Conservation (phyloP, 1,139 yeast genomes). For the Groenewaldozyma sp. region DNA sequence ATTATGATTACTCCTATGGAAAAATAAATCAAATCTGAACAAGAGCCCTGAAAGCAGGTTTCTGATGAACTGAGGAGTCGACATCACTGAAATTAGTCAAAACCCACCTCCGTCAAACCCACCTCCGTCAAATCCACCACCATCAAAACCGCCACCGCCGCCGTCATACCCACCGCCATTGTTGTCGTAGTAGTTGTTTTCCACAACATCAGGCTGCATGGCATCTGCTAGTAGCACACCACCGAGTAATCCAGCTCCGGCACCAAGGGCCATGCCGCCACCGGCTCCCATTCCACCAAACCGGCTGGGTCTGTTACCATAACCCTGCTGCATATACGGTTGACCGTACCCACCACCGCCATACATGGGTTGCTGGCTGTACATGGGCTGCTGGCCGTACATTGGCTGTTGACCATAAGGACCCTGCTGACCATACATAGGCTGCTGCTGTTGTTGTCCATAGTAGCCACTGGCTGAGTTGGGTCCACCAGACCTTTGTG, state of each 20-base stretch:
- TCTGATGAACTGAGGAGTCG: no score
- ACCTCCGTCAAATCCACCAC: conserved; percentile 14
- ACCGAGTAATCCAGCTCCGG: conserved; percentile 74
- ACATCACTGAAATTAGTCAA: no score
- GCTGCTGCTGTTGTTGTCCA: neutral
- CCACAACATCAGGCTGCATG: conserved; percentile 21
- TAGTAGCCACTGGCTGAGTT: neutral
- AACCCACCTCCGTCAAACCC: neutral
- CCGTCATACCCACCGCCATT: conserved; percentile 19
- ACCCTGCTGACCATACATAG: no score
- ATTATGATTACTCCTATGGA: no score
- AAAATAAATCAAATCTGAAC: no score
- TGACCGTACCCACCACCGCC: no score
- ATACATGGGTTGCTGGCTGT: no score
- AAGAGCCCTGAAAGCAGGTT: no score
- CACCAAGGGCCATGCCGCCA: conserved; percentile 52
- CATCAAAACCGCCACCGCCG: conserved; percentile 17
- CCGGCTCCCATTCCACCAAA: conserved; percentile 29
- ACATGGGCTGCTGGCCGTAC: no score
- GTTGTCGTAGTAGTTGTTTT: conserved; percentile 14
- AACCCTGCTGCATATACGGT: neutral
- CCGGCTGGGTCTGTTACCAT: conserved; percentile 13
- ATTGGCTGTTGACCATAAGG: no score
- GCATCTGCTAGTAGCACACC: conserved; percentile 53
- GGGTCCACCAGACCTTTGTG: conserved; percentile 13